These are phyloP conservation scores for Calocybe gangraenosa DNA, from an alignment of 768 basidiomycete species.

Conservation along the genomic window DNA sequence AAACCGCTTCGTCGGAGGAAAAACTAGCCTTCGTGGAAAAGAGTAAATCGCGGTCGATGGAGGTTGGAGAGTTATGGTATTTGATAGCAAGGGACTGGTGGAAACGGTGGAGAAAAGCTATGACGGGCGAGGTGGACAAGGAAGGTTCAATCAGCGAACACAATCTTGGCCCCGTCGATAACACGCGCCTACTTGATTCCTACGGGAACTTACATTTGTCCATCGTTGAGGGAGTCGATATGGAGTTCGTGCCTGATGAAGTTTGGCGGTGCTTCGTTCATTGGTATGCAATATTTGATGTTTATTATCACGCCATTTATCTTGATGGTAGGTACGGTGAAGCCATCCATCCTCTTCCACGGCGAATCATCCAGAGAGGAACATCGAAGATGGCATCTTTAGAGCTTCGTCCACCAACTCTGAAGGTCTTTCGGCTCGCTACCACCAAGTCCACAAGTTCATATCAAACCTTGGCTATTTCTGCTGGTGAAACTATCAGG, in stretches of 20 bases:
- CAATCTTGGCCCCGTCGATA: slow-evolving; percentile 74
- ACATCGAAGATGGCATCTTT: slow-evolving; percentile 45
- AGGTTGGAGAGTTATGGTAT: slow-evolving; percentile 74
- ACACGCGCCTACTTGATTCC: slow-evolving; percentile 56
- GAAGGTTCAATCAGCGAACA: slow-evolving; percentile 57
- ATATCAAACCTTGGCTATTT: slow-evolving; percentile 37
- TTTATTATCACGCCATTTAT: background rate
- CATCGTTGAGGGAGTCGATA: slow-evolving; percentile 60
- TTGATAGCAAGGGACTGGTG: slow-evolving; percentile 71
- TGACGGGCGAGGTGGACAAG: slow-evolving; percentile 65
- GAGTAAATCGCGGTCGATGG: slow-evolving; percentile 45
- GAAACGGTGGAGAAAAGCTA: slow-evolving; percentile 70
- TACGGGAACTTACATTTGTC: slow-evolving; percentile 41
- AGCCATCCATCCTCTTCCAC: slow-evolving; percentile 50
- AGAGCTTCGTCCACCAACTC: slow-evolving; percentile 68
- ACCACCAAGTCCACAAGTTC: slow-evolving; percentile 19
- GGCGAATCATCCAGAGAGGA: slow-evolving; percentile 64
- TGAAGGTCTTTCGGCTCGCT: slow-evolving; percentile 53
- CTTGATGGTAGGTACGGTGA: slow-evolving; percentile 62
- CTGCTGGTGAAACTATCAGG: slow-evolving; percentile 46
- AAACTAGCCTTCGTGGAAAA: slow-evolving; percentile 50
- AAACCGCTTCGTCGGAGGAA: slow-evolving; percentile 31
- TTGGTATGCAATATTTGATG: slow-evolving; percentile 51
- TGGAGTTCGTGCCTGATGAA: slow-evolving; percentile 69
- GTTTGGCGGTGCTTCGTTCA: slow-evolving; percentile 64